Evolutionary conservation across 495 filamentous ascomycete species (phyloP).

Genomic region (Hyaloscypha finlandica): DNA sequence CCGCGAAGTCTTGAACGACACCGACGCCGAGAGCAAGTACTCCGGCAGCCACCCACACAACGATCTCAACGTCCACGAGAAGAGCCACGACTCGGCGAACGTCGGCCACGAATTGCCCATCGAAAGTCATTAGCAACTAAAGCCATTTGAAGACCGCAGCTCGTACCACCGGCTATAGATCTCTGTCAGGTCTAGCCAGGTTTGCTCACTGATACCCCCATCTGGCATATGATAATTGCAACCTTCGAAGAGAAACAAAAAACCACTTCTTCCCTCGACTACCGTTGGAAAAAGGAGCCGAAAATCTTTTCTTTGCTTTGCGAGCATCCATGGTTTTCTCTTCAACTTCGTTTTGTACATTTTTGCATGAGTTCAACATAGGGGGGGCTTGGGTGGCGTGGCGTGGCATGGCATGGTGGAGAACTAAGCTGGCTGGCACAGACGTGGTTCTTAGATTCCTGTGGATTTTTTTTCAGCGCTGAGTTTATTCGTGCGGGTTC

Average conservation of each 20-base stretch:
- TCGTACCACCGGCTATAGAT: not conserved
- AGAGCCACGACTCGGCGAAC: not conserved
- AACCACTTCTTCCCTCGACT: no score
- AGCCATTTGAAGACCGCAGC: not conserved
- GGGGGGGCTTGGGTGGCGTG: not conserved
- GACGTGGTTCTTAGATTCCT: not conserved
- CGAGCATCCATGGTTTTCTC: not conserved
- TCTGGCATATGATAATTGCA: not conserved
- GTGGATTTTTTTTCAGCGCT: not conserved
- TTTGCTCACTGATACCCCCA: not conserved
- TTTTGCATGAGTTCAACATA: not conserved
- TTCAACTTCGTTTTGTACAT: not conserved
- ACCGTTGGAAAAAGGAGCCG: no score
- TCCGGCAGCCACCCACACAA: not conserved
- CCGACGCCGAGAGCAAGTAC: constrained; percentile 36
- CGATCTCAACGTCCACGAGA: not conserved
- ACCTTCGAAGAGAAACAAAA: not conserved
- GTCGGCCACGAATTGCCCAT: not conserved
- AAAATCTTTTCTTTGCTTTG: not conserved
- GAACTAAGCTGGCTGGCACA: not conserved
- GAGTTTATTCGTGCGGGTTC: not conserved
- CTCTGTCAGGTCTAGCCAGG: not conserved
- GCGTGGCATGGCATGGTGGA: not conserved
- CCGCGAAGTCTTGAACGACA: constrained; percentile 73
- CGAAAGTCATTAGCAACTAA: not conserved